Evolutionary conservation across 768 basidiomycete species (phyloP).

Genomic region (Peribolospora kevripleyi): DNA sequence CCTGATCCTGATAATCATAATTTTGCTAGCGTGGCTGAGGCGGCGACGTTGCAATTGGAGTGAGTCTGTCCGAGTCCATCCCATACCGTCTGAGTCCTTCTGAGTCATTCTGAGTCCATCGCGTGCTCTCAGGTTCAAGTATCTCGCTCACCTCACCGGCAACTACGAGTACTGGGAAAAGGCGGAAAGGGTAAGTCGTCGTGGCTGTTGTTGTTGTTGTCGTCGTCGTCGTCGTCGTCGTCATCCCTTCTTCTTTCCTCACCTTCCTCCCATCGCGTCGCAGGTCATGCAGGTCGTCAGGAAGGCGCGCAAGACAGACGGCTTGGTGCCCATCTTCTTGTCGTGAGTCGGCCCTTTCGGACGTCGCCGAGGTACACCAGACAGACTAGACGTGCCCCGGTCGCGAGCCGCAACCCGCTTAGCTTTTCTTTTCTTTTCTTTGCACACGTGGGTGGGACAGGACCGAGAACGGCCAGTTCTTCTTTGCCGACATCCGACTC

Average conservation of each 20-base stretch:
- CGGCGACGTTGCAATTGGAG: conserved; percentile 19
- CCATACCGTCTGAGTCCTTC: neutral
- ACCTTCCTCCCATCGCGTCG: neutral
- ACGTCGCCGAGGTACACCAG: neutral
- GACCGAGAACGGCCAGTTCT: conserved; percentile 27
- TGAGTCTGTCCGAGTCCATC: no score
- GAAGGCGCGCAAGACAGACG: conserved; percentile 35
- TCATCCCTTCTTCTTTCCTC: neutral
- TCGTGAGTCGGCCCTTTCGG: conserved; percentile 28
- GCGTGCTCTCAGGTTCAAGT: conserved; percentile 47
- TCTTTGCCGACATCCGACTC: conserved; percentile 52
- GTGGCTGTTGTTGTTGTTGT: neutral
- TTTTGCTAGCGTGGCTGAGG: conserved; percentile 57
- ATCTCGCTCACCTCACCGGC: conserved; percentile 53
- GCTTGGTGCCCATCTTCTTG: conserved; percentile 64
- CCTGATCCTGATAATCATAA: conserved; percentile 35
- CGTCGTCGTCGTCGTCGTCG: neutral
- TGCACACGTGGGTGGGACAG: no score
- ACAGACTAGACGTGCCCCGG: neutral
- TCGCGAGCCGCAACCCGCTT: neutral
- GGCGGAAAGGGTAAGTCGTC: conserved; percentile 35
- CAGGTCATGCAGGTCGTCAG: conserved; percentile 51
- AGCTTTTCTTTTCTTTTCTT: conserved; percentile 11
- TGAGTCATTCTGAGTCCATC: neutral
- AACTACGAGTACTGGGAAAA: conserved; percentile 59